These are phyloP conservation scores for Penium margaritaceum DNA, from an alignment of 139 green algal species.

Conservation along the genomic window DNA sequence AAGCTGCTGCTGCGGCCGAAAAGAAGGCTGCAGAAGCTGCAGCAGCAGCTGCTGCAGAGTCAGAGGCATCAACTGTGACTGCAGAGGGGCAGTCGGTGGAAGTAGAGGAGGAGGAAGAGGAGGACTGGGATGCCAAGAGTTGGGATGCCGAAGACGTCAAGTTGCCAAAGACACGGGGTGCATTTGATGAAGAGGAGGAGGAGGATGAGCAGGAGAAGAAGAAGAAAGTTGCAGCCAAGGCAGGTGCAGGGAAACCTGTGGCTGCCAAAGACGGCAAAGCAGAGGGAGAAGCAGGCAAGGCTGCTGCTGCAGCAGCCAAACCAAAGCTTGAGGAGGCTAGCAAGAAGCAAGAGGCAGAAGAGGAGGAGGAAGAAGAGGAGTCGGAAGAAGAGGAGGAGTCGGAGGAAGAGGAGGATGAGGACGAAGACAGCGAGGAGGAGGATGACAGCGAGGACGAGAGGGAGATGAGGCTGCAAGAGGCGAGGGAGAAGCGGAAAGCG, in stretches of 20 bases:
- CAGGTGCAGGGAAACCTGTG: constrained; percentile 1
- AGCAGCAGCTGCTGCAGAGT: no score
- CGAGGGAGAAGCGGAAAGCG: constrained; percentile 28
- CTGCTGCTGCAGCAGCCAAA: constrained; percentile 3
- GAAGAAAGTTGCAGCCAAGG: constrained; percentile 19
- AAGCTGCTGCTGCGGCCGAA: no score
- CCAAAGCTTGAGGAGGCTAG: no score
- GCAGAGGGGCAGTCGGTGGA: constrained; percentile 38
- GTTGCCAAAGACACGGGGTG: constrained; percentile 32
- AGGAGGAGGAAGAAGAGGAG: constrained; percentile 33
- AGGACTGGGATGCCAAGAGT: constrained; percentile 55
- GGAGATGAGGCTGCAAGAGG: constrained; percentile 21
- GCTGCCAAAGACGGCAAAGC: neutral
- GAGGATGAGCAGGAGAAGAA: constrained; percentile 22
- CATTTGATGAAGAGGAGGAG: constrained; percentile 46
- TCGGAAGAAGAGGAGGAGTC: constrained; percentile 12
- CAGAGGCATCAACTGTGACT: no score
- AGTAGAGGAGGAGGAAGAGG: constrained; percentile 52
- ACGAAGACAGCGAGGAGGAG: constrained; percentile 55
- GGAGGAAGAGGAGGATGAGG: constrained; percentile 43
- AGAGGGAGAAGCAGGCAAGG: neutral
- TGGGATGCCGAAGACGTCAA: constrained; percentile 39
- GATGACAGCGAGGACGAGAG: constrained; percentile 28
- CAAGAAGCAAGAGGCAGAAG: no score
- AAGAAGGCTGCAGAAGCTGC: no score